A percentile compares a stretch with the other conserved stretches of the same genome.
Evolutionary conservation across 2,329 filamentous ascomycete genomes (phyloP).

Genomic region (Penicillium sp.): DNA sequence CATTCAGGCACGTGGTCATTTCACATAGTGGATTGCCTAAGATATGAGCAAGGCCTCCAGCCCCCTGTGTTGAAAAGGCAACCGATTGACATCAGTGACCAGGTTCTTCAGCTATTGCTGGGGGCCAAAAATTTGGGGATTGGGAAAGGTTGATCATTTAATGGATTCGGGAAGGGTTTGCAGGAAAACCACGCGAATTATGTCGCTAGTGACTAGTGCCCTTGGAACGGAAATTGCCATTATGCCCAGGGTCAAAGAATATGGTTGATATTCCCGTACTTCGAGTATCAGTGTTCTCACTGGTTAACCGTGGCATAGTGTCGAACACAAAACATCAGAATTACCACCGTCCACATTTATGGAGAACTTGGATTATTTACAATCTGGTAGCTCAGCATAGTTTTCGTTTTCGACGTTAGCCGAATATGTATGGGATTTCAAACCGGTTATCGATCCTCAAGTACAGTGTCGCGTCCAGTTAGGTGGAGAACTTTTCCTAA

Average conservation of each 20-base stretch:
- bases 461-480: not conserved
- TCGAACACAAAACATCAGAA: too few species aligned
- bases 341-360: too few species aligned
- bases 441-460: not conserved
- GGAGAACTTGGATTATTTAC: too few species aligned
- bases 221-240: not conserved
- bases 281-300: not conserved
- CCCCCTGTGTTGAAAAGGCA: not conserved
- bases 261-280: not conserved
- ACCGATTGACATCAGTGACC: not conserved
- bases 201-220: not conserved
- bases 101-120: not conserved
- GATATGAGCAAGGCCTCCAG: not conserved
- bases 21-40: not conserved
- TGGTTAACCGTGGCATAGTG: too few species aligned
- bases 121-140: constrained; percentile 1
- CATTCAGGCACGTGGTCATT: not conserved
- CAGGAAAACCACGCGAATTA: not conserved
- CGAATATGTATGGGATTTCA: not conserved
- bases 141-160: not conserved
- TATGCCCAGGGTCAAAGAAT: too few species aligned
- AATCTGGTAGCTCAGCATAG: too few species aligned
- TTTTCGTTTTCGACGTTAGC: too few species aligned
- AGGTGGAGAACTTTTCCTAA: too few species aligned
- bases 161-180: not conserved